Conservation (phyloP, 179 eudicot species). For the Silene vulgaris region DNA sequence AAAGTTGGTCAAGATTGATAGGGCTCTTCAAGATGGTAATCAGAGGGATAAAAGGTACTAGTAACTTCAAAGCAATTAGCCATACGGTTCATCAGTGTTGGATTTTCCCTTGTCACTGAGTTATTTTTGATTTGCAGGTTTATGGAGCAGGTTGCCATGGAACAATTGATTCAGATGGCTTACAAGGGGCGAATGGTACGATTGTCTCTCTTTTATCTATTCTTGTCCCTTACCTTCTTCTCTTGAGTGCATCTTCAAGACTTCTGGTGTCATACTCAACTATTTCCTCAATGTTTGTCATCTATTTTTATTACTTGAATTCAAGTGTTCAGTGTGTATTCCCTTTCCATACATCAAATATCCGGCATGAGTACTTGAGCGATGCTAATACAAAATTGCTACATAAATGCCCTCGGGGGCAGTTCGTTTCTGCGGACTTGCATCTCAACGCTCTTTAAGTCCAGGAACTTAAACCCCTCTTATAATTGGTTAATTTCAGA, state of each 20-base stretch:
- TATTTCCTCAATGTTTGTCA: not conserved
- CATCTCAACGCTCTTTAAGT: too few species aligned
- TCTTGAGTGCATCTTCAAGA: not conserved
- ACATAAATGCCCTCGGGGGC: not conserved
- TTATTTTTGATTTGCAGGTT: constrained; percentile 31
- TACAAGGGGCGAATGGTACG: constrained; percentile 51
- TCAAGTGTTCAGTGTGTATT: not conserved
- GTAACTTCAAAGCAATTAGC: not conserved
- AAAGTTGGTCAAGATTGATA: constrained; percentile 37
- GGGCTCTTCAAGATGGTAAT: constrained; percentile 34
- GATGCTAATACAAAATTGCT: not conserved
- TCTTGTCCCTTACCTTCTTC: not conserved
- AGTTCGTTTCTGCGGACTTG: not conserved
- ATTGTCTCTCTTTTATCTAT: too few species aligned
- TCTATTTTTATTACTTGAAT: too few species aligned
- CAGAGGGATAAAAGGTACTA: constrained; percentile 36
- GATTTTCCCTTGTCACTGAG: not conserved
- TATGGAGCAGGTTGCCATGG: constrained; percentile 50
- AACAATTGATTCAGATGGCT: constrained; percentile 50
- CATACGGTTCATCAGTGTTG: not conserved
- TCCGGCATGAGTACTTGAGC: not conserved
- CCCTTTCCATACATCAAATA: not conserved
- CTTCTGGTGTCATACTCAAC: not conserved
- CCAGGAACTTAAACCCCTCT: too few species aligned
- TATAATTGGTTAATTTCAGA: too few species aligned